Evolutionary conservation across 768 basidiomycete species (phyloP).

Genomic region (Auricularia sp.): DNA sequence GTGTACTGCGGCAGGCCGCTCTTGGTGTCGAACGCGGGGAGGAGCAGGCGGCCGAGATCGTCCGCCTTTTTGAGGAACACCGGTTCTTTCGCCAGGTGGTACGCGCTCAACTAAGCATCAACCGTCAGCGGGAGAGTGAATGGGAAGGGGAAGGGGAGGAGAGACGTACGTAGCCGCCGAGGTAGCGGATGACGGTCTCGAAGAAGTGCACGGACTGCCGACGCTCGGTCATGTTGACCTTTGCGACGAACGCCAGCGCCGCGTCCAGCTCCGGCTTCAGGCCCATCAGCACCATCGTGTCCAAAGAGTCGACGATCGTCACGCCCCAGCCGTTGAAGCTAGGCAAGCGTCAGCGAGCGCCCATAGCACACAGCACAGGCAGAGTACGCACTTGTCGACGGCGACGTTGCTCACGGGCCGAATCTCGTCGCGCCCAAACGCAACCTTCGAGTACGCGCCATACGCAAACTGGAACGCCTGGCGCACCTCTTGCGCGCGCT

Average conservation of each 20-base stretch:
- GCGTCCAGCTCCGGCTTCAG: conserved; percentile 12
- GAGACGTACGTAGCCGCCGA: conserved; percentile 27
- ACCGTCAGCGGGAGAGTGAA: no score
- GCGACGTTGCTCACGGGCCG: conserved; percentile 10
- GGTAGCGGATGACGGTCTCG: conserved; percentile 36
- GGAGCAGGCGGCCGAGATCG: conserved; percentile 7
- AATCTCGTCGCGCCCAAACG: conserved; percentile 17
- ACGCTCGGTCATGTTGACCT: conserved; percentile 1
- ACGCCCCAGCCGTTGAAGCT: conserved; percentile 21
- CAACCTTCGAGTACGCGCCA: conserved; percentile 14
- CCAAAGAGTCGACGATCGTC: conserved; percentile 36
- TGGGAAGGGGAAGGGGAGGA: no score
- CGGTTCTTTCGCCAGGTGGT: conserved; percentile 9
- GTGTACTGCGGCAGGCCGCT: conserved; percentile 9
- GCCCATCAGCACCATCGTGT: conserved; percentile 32
- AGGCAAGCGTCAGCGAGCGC: not conserved
- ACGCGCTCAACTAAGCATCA: conserved; percentile 7
- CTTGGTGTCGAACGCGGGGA: conserved; percentile 8
- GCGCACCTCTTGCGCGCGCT: conserved; percentile 14
- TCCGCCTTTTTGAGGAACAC: conserved; percentile 10
- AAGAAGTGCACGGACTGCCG: conserved; percentile 12
- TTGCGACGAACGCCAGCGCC: conserved; percentile 7
- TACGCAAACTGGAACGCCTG: conserved; percentile 16
- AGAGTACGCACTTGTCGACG: not conserved
- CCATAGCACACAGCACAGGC: not conserved